phyloP scores from a whole-genome alignment of 1,284 basidiomycete genomes.

The Pseudozyma sp. region DNA sequence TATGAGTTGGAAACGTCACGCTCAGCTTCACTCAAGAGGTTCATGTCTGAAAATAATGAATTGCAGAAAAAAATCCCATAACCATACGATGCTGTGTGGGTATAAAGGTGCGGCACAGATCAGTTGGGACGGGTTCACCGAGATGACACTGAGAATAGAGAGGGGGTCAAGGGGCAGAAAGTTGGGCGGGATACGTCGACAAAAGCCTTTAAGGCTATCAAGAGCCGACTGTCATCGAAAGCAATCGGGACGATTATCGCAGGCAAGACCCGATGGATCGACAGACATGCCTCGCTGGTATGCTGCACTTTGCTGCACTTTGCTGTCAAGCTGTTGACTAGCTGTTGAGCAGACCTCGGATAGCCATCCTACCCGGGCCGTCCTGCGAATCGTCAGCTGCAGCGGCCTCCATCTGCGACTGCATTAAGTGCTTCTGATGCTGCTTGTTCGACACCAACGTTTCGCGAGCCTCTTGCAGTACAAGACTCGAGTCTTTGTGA shows the following conservation, averaged over 20 bases:
- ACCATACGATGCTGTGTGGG: slow-evolving; percentile 5
- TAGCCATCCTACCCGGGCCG: slow-evolving; percentile 33
- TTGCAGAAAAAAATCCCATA: not conserved
- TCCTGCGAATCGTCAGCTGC: slow-evolving; percentile 13
- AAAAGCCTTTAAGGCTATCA: not conserved
- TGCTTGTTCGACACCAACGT: slow-evolving; percentile 25
- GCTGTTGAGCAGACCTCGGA: slow-evolving; percentile 46
- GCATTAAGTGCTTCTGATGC: slow-evolving; percentile 25
- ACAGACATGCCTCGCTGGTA: not conserved
- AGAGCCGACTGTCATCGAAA: not conserved
- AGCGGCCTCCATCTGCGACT: slow-evolving; percentile 5
- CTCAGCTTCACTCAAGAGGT: not conserved
- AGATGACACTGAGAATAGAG: not conserved
- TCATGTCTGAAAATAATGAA: not conserved
- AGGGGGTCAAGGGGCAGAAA: not conserved
- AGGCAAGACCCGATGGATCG: slow-evolving; percentile 1
- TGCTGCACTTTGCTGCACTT: not conserved
- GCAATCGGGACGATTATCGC: not conserved
- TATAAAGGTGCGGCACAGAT: slow-evolving; percentile 16
- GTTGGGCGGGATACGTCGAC: not conserved
- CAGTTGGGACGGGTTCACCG: not conserved
- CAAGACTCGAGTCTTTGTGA: slow-evolving; percentile 23
- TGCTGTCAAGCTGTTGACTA: slow-evolving; percentile 3
- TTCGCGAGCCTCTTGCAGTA: slow-evolving; percentile 44
- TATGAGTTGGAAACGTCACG: no score